These are phyloP conservation scores for Solanum arcanum DNA, from an alignment of 257 asterid genomes.

Conservation along the genomic window DNA sequence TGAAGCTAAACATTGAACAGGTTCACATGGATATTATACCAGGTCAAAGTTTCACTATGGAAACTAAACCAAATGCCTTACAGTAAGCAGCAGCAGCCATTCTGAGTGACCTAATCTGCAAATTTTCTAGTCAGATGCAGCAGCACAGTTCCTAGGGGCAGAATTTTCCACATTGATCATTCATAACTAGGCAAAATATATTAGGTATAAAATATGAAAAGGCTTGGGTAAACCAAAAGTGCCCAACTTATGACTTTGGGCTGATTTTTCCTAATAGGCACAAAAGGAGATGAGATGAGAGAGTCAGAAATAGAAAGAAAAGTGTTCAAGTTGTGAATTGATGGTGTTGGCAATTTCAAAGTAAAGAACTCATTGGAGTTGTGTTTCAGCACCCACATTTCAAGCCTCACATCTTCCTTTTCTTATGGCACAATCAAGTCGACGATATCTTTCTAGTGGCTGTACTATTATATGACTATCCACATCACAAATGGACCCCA, in stretches of 20 bases:
- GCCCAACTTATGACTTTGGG: neutral
- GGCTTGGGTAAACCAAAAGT: neutral
- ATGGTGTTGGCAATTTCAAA: neutral
- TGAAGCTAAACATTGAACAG: neutral
- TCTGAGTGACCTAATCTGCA: neutral
- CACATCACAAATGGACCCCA: neutral
- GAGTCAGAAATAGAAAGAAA: neutral
- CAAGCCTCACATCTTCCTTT: neutral
- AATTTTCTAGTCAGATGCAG: neutral
- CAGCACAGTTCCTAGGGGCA: neutral
- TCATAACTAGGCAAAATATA: neutral
- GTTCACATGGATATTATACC: neutral
- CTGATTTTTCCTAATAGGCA: neutral
- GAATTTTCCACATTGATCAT: neutral
- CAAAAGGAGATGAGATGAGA: neutral
- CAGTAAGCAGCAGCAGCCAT: neutral
- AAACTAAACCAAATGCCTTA: neutral
- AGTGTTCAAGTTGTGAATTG: neutral
- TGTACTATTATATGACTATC: neutral
- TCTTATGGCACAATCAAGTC: neutral
- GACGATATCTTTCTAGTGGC: neutral
- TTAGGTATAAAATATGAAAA: neutral
- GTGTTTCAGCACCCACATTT: neutral
- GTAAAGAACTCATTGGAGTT: neutral
- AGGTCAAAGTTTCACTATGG: neutral